phyloP scores from a whole-genome alignment of 495 filamentous ascomycete species.

The Apiosordaria backusii region DNA sequence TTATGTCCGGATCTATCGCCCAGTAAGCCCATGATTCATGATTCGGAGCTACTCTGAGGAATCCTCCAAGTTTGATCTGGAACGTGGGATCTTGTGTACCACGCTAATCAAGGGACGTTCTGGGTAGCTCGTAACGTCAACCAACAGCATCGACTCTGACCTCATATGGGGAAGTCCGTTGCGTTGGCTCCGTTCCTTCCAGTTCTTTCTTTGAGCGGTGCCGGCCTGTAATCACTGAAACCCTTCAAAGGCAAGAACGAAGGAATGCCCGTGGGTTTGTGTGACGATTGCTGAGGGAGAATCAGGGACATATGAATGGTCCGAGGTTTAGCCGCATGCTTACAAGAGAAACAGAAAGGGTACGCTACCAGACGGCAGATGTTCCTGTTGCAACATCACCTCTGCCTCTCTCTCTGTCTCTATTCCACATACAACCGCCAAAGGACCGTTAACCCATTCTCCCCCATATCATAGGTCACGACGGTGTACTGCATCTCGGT shows the following conservation, averaged over 20 bases:
- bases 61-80: background rate
- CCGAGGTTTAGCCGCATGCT: background rate
- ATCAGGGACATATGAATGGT: background rate
- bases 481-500: background rate
- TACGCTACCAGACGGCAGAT: background rate
- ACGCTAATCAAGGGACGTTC: background rate
- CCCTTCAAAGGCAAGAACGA: background rate
- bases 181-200: background rate
- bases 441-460: background rate
- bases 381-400: background rate
- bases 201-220: background rate
- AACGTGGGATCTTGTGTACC: background rate
- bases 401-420: background rate
- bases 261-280: background rate
- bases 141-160: background rate
- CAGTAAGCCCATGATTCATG: too few species aligned
- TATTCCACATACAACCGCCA: background rate
- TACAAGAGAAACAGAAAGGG: background rate
- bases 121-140: background rate
- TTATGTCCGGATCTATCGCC: background rate
- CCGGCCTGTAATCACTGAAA: too few species aligned
- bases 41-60: background rate
- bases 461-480: background rate
- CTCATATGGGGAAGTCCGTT: background rate
- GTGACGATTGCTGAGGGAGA: too few species aligned